These are phyloP conservation scores for Tetracladium maxilliforme DNA, from an alignment of 2,329 filamentous ascomycete species.

Conservation along the genomic window DNA sequence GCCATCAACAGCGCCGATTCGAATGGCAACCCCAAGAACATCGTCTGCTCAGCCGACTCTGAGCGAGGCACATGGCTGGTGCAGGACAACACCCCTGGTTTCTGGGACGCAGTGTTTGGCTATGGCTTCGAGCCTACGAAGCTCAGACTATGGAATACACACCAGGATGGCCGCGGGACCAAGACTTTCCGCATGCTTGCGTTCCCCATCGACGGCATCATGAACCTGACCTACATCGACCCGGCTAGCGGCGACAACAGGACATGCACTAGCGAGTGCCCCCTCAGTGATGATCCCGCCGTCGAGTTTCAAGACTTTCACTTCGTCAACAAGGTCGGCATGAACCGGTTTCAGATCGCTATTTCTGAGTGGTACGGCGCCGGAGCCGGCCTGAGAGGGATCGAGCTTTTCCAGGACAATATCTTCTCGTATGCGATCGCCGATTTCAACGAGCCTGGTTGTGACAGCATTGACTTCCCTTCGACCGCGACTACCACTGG, in stretches of 20 bases:
- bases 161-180: constrained; percentile 70
- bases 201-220: constrained; percentile 76
- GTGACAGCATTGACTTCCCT: constrained; percentile 46
- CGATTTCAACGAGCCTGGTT: constrained; percentile 78
- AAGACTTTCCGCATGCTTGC: constrained; percentile 80
- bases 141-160: constrained; percentile 77
- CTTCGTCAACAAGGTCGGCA: constrained; percentile 78
- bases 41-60: constrained; percentile 64
- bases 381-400: constrained; percentile 72
- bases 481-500: constrained; percentile 59
- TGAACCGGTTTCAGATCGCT: constrained; percentile 75
- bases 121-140: constrained; percentile 83
- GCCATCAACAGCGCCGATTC: constrained; percentile 45
- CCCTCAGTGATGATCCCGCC: constrained; percentile 57
- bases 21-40: constrained; percentile 59
- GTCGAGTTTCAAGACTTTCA: constrained; percentile 73
- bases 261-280: constrained; percentile 70
- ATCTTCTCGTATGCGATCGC: constrained; percentile 76
- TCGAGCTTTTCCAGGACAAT: constrained; percentile 76
- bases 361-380: constrained; percentile 76
- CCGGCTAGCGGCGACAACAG: constrained; percentile 49
- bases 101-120: constrained; percentile 69
- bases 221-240: constrained; percentile 89
- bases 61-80: constrained; percentile 75
- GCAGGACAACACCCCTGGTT: constrained; percentile 58